Conservation (phyloP, 495 filamentous ascomycete genomes). For the Podospora conica region DNA sequence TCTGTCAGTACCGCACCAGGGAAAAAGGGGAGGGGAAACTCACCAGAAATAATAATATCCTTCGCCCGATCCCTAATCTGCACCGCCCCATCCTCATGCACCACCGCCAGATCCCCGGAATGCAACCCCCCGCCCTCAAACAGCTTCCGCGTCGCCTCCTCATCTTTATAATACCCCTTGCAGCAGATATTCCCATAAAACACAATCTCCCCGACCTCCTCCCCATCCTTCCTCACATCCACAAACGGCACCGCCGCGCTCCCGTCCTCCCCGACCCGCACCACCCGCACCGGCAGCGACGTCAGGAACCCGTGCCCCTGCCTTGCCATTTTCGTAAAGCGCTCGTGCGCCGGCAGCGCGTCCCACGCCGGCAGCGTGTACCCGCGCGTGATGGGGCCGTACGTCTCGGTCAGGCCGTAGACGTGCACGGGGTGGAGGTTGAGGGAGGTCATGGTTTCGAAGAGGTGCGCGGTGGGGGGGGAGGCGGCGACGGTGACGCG, state of each 20-base stretch:
- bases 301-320: slow-evolving; percentile 89
- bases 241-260: slow-evolving; percentile 42
- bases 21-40: slow-evolving; percentile 13
- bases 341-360: slow-evolving; percentile 58
- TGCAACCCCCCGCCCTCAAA: slow-evolving; percentile 84
- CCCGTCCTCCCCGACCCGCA: slow-evolving; percentile 68
- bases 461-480: slow-evolving; percentile 81
- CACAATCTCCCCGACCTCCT: slow-evolving; percentile 90
- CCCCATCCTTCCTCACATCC: slow-evolving; percentile 74
- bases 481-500: slow-evolving; percentile 88
- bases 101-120: slow-evolving; percentile 87
- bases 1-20: neutral
- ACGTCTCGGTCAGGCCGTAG: slow-evolving; percentile 92
- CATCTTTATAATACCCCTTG: slow-evolving; percentile 87
- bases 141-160: slow-evolving; percentile 77
- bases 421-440: slow-evolving; percentile 92
- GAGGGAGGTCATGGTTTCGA: slow-evolving; percentile 78
- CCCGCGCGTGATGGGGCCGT: slow-evolving; percentile 91
- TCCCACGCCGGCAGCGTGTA: slow-evolving; percentile 85
- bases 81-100: slow-evolving; percentile 80
- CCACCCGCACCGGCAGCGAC: slow-evolving; percentile 70
- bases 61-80: slow-evolving; percentile 93
- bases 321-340: slow-evolving; percentile 79
- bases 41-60: slow-evolving; percentile 97
- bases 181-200: slow-evolving; percentile 89